Conservation (phyloP, 768 basidiomycete species). For the Rhizopogon roseolus region DNA sequence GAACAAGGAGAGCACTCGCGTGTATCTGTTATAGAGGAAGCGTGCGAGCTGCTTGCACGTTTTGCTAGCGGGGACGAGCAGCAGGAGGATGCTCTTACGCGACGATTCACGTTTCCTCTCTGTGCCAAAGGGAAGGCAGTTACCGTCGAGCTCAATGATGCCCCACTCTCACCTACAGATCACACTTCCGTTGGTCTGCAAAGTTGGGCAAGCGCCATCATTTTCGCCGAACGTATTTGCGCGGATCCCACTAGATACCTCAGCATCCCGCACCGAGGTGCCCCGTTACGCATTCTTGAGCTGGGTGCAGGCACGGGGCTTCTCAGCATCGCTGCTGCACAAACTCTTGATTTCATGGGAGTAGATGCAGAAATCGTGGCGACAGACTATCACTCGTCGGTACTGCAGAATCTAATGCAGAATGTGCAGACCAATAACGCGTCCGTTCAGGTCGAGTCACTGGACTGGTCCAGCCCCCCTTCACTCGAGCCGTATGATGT, state of each 20-base stretch:
- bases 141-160: constrained; percentile 63
- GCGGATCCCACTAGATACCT: constrained; percentile 36
- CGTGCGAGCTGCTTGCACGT: constrained; percentile 49
- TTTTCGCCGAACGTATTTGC: constrained; percentile 63
- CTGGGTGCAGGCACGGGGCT: constrained; percentile 86
- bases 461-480: constrained; percentile 63
- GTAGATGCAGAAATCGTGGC: constrained; percentile 42
- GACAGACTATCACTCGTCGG: constrained; percentile 77
- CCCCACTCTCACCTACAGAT: constrained; percentile 55
- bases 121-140: constrained; percentile 17
- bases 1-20: constrained; percentile 38
- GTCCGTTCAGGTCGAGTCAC: constrained; percentile 38
- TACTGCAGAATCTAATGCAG: constrained; percentile 57
- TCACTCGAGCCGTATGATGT: constrained; percentile 54
- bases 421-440: constrained; percentile 57
- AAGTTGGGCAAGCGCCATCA: constrained; percentile 78
- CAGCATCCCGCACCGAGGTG: constrained; percentile 12
- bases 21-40: constrained; percentile 46
- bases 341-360: constrained; percentile 29
- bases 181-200: constrained; percentile 81
- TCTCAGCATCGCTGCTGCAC: constrained; percentile 65
- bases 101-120: constrained; percentile 49
- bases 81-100: constrained; percentile 36
- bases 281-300: constrained; percentile 52
- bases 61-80: constrained; percentile 41